These are phyloP conservation scores for Kluyveromyces wickerhamii DNA, from an alignment of 805 yeast genomes.

Conservation along the genomic window DNA sequence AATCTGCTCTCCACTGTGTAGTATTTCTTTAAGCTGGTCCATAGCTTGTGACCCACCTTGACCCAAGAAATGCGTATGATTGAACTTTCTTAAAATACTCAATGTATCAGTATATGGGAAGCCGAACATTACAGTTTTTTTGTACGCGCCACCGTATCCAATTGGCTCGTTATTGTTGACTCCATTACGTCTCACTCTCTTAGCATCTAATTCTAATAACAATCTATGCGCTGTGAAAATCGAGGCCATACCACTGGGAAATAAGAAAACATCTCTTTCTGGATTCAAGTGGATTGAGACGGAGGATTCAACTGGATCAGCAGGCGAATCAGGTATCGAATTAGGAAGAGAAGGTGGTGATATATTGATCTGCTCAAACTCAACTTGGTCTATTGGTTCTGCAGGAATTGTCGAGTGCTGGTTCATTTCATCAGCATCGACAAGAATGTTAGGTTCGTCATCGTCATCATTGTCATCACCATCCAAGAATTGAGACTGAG, in stretches of 20 bases:
- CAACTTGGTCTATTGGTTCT: slow-evolving; percentile 21
- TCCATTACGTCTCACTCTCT: slow-evolving; percentile 26
- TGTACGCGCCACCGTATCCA: slow-evolving; percentile 26
- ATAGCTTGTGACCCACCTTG: slow-evolving; percentile 64
- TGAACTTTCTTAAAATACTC: slow-evolving; percentile 79
- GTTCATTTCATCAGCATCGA: neutral
- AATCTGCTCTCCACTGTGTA: slow-evolving; percentile 59
- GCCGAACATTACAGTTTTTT: slow-evolving; percentile 86
- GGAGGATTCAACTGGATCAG: neutral
- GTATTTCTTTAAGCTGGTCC: slow-evolving; percentile 50
- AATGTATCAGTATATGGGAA: slow-evolving; percentile 93
- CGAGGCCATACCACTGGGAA: slow-evolving; percentile 89
- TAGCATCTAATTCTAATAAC: slow-evolving; percentile 31
- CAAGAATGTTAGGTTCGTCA: neutral
- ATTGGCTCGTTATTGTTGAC: slow-evolving; percentile 12
- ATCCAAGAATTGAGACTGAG: slow-evolving; percentile 9
- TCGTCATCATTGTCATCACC: neutral
- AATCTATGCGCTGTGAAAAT: slow-evolving; percentile 75
- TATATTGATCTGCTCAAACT: slow-evolving; percentile 6
- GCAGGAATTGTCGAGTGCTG: slow-evolving; percentile 20
- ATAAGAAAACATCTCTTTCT: slow-evolving; percentile 70
- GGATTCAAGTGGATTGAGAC: slow-evolving; percentile 14
- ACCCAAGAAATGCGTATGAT: slow-evolving; percentile 84
- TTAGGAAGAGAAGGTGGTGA: neutral
- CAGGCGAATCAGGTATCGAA: neutral